A percentile compares a stretch with the other conserved stretches of the same genome.
Conservation (phyloP, 2,329 filamentous ascomycete genomes). For the Aureobasidium vineae region DNA sequence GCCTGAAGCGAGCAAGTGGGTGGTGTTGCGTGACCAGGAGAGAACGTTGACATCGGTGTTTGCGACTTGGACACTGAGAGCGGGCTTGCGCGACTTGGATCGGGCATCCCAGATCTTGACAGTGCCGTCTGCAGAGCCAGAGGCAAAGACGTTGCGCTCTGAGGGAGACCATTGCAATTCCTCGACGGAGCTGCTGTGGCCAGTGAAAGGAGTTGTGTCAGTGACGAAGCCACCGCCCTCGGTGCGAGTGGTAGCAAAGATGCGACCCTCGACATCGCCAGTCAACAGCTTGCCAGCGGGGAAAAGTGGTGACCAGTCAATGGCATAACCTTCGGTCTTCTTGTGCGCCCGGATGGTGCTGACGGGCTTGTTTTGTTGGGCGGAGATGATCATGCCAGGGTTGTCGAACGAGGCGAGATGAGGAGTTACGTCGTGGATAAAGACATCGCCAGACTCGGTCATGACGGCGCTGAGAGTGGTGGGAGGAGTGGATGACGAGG, state of each 20-base stretch:
- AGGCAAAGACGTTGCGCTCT: constrained; percentile 91
- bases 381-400: constrained; percentile 75
- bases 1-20: constrained; percentile 85
- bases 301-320: constrained; percentile 91
- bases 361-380: constrained; percentile 83
- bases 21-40: constrained; percentile 87
- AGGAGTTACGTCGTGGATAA: constrained; percentile 91
- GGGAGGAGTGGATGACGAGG: constrained; percentile 67
- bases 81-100: constrained; percentile 84
- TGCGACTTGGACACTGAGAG: constrained; percentile 81
- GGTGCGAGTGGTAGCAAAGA: constrained; percentile 82
- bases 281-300: constrained; percentile 83
- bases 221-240: constrained; percentile 88
- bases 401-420: constrained; percentile 87
- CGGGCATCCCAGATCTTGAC: constrained; percentile 95
- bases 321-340: constrained; percentile 79
- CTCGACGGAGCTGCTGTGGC: constrained; percentile 83
- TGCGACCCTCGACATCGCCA: constrained; percentile 85
- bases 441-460: constrained; percentile 83
- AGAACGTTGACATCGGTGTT: constrained; percentile 91
- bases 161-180: constrained; percentile 96
- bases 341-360: constrained; percentile 89
- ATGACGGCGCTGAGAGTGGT: constrained; percentile 86
- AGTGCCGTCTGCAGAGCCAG: constrained; percentile 88
- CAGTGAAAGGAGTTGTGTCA: constrained; percentile 77